A percentile compares a stretch with the other conserved stretches of the same genome.
phyloP scores from a whole-genome alignment of 1,284 basidiomycete species.

The Fomitopsis schrenkii region DNA sequence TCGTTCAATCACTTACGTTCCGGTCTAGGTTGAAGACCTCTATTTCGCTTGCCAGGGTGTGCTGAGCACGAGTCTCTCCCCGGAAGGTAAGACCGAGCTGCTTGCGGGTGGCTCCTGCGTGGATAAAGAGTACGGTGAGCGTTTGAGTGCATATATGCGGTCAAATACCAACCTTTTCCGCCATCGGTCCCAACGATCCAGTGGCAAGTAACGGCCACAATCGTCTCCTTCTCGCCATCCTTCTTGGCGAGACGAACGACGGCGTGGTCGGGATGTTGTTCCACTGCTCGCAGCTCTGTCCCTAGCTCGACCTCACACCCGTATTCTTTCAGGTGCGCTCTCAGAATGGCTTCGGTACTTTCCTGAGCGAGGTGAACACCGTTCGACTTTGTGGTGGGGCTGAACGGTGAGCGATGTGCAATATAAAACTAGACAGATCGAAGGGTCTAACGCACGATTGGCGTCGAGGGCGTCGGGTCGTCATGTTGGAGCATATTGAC shows the following conservation, averaged over 20 bases:
- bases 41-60: slow-evolving; percentile 28
- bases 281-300: slow-evolving; percentile 23
- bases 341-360: slow-evolving; percentile 25
- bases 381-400: background rate
- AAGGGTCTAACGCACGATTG: slow-evolving; percentile 14
- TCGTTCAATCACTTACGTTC: slow-evolving; percentile 11
- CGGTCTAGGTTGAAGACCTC: slow-evolving; percentile 19
- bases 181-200: slow-evolving; percentile 36
- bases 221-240: slow-evolving; percentile 3
- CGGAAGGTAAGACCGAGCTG: slow-evolving; percentile 24
- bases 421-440: background rate
- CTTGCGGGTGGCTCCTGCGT: slow-evolving; percentile 23
- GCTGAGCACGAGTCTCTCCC: slow-evolving; percentile 27
- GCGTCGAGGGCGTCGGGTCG: slow-evolving; percentile 16
- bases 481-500: slow-evolving; percentile 7
- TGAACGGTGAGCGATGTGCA: background rate
- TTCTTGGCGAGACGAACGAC: slow-evolving; percentile 11
- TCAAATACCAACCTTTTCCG: slow-evolving; percentile 23
- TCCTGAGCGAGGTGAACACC: slow-evolving; percentile 23
- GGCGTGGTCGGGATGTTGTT: slow-evolving; percentile 24
- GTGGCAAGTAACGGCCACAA: slow-evolving; percentile 12
- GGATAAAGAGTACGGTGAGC: background rate
- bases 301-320: slow-evolving; percentile 27
- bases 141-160: too few species aligned
- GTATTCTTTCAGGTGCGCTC: slow-evolving; percentile 23